Base-by-base conservation (phyloP, 2,329 filamentous ascomycete species). In the Xylaria sp. region DNA sequence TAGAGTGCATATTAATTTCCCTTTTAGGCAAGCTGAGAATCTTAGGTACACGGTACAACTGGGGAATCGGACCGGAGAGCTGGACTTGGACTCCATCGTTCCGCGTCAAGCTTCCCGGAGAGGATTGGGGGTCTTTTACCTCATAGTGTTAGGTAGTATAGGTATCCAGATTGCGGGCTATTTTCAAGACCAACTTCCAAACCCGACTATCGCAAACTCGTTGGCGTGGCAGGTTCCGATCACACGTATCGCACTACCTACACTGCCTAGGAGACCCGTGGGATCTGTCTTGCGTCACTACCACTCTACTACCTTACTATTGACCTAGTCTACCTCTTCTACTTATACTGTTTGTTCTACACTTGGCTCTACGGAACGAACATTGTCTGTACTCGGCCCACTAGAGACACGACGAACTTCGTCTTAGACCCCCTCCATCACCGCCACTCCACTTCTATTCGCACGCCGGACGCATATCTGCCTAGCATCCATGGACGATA, bases 401-500 rank as follows among this genome's bases (percentile, higher is more conserved):
- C 10, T 28, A 8, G 30, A 18, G 52, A 60, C 36, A 60, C 57
- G 25, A 39, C 34, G 30, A 34, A 34, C 52, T n/a, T 23, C 28
- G 36, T 30, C 25, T 5, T 9, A 36, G 9, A 30, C 18, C 46
- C 39, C 36, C 12, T 13, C 34, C 20, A 8, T 13, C 23, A 28
- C 20, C 32, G 15, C 48, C 48, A 13, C n/a, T 41, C 25, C 4
- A 13, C 55, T 41, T 62, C 36, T 36, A 41, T 39, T 46, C 23
- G 28, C 57, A 12, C 48, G 28, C 32, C 34, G 25, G 46, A 39
- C 20, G n/a, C 23, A 28, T 41, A 28, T 57, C 25, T 48, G n/a
- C 12, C 41, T 39, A 39, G n/a, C 50, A 41, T 34, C 18, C 61
- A 70, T 70, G 67, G 67, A 63, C 57, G 46, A 50, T 60, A 55